Evolutionary conservation across 1,284 basidiomycete genomes (phyloP), one percentile per base, ranked within the genome.

Genomic region (Irpex rosettiformis): DNA sequence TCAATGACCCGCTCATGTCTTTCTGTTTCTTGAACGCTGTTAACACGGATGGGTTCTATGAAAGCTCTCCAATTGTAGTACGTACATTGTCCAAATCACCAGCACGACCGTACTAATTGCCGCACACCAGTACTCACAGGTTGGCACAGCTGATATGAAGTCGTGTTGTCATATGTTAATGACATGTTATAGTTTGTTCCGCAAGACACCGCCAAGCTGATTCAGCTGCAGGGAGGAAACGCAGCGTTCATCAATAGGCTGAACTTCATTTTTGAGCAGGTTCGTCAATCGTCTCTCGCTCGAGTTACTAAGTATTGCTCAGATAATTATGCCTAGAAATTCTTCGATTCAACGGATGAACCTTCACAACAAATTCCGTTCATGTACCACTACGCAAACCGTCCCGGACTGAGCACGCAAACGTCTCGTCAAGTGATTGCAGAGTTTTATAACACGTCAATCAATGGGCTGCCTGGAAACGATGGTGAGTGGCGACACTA

Each of bases 351-450:
- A 3, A 83, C 82, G 16, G 77, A 86, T 64, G 84, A 86, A 64
- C 84, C 84, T 1, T 85, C 83, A 3, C 79, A 83, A 60, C 80
- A 84, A 60, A 84, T 84, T 62, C 82, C 83, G 0, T 84, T 79
- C 71, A 84, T 86, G 83, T 85, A 84, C 66, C 84, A 85, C 68
- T 85, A 86, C 65, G 84, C 79, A 1, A 78, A 83, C 64, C 68
- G 72, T 3, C 84, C 84, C 0, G 84, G 82, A 0, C 66, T 80
- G 21, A 86, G 82, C 66, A 83, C 81, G 1, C 79, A 82, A 61
- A 70, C 78, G 6, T 78, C 82, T n/a, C 72, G 83, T 10, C 77
- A 83, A 66, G 74, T 79, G 22, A 81, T 85, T 57, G 75, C 81
- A 0, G 66, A 79, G 59, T 80, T 74, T 64, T 85, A 80, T 74